These are phyloP conservation scores for Dissoconium aciculare DNA, from an alignment of 2,329 filamentous ascomycete genomes.

Conservation along the genomic window DNA sequence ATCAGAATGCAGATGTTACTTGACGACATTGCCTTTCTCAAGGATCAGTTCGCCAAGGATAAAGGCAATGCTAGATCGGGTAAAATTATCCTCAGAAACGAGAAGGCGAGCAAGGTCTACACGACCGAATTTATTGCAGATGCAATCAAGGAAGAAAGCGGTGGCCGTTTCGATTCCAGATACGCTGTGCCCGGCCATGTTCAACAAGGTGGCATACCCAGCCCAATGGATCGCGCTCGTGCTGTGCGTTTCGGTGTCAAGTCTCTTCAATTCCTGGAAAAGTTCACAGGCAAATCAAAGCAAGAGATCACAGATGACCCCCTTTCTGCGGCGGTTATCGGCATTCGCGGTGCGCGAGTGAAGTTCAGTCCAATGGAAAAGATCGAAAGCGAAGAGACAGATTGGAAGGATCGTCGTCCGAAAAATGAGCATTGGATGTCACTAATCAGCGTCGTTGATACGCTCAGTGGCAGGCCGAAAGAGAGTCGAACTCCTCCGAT, in stretches of 20 bases:
- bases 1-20: conserved; percentile 88
- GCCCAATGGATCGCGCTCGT: conserved; percentile 87
- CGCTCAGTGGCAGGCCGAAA: conserved; percentile 53
- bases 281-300: conserved; percentile 50
- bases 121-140: conserved; percentile 84
- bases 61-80: conserved; percentile 78
- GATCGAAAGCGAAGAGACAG: conserved; percentile 72
- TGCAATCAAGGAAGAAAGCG: conserved; percentile 87
- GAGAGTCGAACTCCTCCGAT: conserved; percentile 7
- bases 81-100: conserved; percentile 91
- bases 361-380: conserved; percentile 71
- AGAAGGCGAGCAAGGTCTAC: conserved; percentile 82
- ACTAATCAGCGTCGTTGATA: conserved; percentile 69
- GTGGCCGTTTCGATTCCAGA: conserved; percentile 80
- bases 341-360: conserved; percentile 78
- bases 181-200: conserved; percentile 88
- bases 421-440: conserved; percentile 72
- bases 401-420: conserved; percentile 82
- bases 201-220: conserved; percentile 84
- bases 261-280: conserved; percentile 82
- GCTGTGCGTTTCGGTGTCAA: conserved; percentile 86
- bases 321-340: conserved; percentile 67
- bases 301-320: conserved; percentile 59
- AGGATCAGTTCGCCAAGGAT: conserved; percentile 71
- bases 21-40: conserved; percentile 75